Conservation (phyloP, 345 rosid species). For the Dipteronia sinensis region DNA sequence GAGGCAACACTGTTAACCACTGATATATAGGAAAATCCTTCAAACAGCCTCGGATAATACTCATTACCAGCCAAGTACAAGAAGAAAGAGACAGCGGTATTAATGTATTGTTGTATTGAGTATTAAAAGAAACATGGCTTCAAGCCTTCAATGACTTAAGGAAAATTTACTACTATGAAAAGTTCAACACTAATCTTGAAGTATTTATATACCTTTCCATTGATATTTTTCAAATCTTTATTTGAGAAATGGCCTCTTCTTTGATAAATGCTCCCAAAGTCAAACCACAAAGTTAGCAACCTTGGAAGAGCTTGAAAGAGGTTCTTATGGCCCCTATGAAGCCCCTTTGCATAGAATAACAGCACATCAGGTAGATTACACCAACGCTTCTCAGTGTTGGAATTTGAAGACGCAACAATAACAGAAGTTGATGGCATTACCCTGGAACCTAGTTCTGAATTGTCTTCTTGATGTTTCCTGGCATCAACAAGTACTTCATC, state of each 20-base stretch:
- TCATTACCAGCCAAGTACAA: slow-evolving; percentile 62
- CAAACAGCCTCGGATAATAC: slow-evolving; percentile 87
- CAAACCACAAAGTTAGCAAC: slow-evolving; percentile 93
- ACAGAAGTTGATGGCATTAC: slow-evolving; percentile 44
- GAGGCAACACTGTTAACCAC: slow-evolving; percentile 94
- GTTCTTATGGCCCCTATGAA: slow-evolving; percentile 89
- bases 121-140: background rate
- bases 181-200: slow-evolving; percentile 7
- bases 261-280: slow-evolving; percentile 81
- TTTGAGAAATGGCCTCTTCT: slow-evolving; percentile 52
- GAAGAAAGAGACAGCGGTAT: slow-evolving; percentile 36
- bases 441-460: slow-evolving; percentile 49
- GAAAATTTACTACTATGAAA: background rate
- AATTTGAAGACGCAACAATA: slow-evolving; percentile 35
- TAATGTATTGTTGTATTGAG: background rate
- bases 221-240: slow-evolving; percentile 69
- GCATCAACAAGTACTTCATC: slow-evolving; percentile 94
- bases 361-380: slow-evolving; percentile 79
- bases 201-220: slow-evolving; percentile 57
- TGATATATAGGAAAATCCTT: slow-evolving; percentile 95
- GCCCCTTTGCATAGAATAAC: slow-evolving; percentile 87
- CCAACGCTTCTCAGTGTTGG: slow-evolving; percentile 66
- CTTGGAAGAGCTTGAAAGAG: slow-evolving; percentile 99
- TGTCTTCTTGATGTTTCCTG: slow-evolving; percentile 89
- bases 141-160: background rate